These are phyloP conservation scores for Fistulifera pelliculosa DNA, from an alignment of 108 stramenopile genomes.

Conservation along the genomic window DNA sequence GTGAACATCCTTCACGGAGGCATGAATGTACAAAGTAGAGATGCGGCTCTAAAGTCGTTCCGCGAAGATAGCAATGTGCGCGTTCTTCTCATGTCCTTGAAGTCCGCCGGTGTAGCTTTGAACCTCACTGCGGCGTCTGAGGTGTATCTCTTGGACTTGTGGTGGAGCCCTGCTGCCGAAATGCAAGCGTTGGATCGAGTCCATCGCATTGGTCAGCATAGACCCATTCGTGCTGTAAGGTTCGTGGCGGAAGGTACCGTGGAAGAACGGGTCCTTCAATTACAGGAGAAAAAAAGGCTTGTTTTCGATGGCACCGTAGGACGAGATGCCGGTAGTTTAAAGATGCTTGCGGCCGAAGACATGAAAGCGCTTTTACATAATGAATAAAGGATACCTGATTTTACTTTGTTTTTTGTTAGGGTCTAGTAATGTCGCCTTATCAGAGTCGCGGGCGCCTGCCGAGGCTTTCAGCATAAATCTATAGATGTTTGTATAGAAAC, in stretches of 20 bases:
- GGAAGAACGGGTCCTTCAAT: slow-evolving; percentile 92
- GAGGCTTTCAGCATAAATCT: too few species aligned
- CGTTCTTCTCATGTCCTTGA: slow-evolving; percentile 90
- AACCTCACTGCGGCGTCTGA: slow-evolving; percentile 92
- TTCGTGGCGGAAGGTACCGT: slow-evolving; percentile 96
- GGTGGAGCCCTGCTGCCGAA: slow-evolving; percentile 93
- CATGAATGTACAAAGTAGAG: slow-evolving; percentile 87
- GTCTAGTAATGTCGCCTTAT: too few species aligned
- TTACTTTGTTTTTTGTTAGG: too few species aligned
- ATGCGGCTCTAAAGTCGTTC: slow-evolving; percentile 76
- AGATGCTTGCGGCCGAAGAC: slow-evolving; percentile 82
- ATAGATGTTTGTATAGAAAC: too few species aligned
- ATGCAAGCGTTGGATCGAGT: slow-evolving; percentile 99
- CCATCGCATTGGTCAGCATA: slow-evolving; percentile 92
- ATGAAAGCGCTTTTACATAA: slow-evolving; percentile 77
- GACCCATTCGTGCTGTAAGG: slow-evolving; percentile 89
- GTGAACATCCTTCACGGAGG: slow-evolving; percentile 81
- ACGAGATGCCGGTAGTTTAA: slow-evolving; percentile 70
- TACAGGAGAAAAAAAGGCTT: slow-evolving; percentile 95
- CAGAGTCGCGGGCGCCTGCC: too few species aligned
- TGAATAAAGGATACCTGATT: too few species aligned
- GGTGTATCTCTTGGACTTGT: slow-evolving; percentile 89
- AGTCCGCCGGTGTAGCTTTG: slow-evolving; percentile 95
- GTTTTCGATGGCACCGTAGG: slow-evolving; percentile 97
- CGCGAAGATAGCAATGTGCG: slow-evolving; percentile 74